Evolutionary conservation across 371 early-diverging fungal genomes (phyloP).

Genomic region (Sanchytrium tribonematis): DNA sequence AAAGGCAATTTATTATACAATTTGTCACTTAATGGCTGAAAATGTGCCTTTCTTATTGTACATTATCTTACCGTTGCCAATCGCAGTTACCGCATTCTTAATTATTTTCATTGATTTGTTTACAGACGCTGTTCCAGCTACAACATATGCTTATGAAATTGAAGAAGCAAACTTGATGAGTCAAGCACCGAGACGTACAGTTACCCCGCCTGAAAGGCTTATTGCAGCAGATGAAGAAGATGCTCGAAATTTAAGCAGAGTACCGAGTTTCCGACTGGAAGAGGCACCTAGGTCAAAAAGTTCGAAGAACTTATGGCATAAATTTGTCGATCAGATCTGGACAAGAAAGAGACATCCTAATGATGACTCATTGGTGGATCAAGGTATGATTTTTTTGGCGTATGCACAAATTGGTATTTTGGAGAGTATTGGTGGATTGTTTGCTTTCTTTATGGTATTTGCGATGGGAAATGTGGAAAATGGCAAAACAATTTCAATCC

Average conservation of each 20-base stretch:
- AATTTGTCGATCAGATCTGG: background rate
- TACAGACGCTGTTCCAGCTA: conserved; percentile 27
- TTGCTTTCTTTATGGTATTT: conserved; percentile 39
- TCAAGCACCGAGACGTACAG: conserved; percentile 1
- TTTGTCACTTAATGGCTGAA: conserved; percentile 12
- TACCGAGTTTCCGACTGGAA: background rate
- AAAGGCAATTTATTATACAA: conserved; percentile 6
- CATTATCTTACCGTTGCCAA: conserved; percentile 34
- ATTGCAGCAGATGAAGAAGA: background rate
- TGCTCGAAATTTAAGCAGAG: background rate
- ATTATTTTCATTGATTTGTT: conserved; percentile 19
- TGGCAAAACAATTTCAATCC: background rate
- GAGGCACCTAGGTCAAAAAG: background rate
- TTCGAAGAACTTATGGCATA: background rate
- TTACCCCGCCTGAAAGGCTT: background rate
- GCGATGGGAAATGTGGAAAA: background rate
- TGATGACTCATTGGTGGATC: conserved; percentile 52
- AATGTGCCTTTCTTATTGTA: conserved; percentile 32
- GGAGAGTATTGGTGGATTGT: conserved; percentile 36
- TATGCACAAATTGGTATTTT: conserved; percentile 63
- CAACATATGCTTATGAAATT: conserved; percentile 5
- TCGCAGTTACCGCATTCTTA: conserved; percentile 30
- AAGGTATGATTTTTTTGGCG: conserved; percentile 43
- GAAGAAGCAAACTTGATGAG: conserved; percentile 5
- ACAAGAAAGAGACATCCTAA: background rate